Evolutionary conservation across 345 rosid species (phyloP).

Genomic region (Bruguiera sexangula): DNA sequence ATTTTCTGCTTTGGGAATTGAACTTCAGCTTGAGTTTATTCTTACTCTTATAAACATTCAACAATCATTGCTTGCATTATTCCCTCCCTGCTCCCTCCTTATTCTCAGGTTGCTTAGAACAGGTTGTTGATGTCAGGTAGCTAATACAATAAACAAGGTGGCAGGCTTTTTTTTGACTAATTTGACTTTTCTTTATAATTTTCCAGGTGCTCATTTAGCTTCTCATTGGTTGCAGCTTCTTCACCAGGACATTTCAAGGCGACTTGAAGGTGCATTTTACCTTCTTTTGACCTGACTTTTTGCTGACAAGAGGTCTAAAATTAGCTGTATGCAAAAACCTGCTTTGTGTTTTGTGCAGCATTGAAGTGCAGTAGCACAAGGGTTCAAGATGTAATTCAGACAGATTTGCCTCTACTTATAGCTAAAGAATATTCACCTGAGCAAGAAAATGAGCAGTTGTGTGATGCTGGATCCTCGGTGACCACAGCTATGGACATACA

Average conservation of each 20-base stretch:
- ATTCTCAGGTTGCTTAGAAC: too few species aligned
- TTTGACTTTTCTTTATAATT: not conserved
- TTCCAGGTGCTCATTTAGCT: not conserved
- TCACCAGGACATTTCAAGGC: not conserved
- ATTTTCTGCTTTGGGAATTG: not conserved
- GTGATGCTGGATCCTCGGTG: not conserved
- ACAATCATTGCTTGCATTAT: not conserved
- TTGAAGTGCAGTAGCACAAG: not conserved
- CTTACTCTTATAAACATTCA: not conserved
- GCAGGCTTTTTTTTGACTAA: not conserved
- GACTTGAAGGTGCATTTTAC: conserved; percentile 9
- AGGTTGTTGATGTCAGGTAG: too few species aligned
- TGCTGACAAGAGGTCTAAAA: not conserved
- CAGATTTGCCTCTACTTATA: conserved; percentile 4
- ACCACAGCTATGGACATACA: not conserved
- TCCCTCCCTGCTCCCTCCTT: too few species aligned
- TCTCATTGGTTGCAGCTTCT: conserved; percentile 8
- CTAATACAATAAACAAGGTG: too few species aligned
- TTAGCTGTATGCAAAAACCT: not conserved
- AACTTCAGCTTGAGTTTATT: not conserved
- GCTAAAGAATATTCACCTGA: conserved; percentile 2
- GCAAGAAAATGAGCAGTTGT: not conserved
- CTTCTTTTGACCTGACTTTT: not conserved
- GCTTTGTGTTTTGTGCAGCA: not conserved
- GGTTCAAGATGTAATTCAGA: conserved; percentile 13